Percentiles rank a stretch among this genome's conserved stretches.
Conservation (phyloP, 352 stramenopile genomes). For the Globisporangium abappressorium region DNA sequence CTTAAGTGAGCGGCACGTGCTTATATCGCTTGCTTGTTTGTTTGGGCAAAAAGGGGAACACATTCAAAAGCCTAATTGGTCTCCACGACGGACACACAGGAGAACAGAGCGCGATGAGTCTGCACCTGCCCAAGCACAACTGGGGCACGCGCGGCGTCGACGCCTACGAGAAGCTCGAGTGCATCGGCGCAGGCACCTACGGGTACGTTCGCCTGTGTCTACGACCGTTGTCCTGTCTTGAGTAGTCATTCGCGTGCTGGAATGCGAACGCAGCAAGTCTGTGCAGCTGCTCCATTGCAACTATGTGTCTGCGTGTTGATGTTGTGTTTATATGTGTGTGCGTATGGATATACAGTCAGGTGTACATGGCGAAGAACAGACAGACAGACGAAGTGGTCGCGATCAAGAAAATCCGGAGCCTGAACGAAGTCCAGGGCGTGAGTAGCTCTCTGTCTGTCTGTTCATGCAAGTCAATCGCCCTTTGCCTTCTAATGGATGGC, state of each 20-base stretch:
- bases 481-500: no score
- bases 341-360: conserved; percentile 42
- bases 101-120: conserved; percentile 47
- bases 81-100: neutral
- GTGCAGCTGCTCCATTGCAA: neutral
- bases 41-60: neutral
- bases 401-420: conserved; percentile 90
- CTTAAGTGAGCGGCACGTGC: conserved; percentile 1
- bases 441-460: conserved; percentile 16
- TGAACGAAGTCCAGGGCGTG: conserved; percentile 89
- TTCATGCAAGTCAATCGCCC: no score
- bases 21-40: no score
- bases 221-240: neutral
- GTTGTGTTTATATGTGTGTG: neutral
- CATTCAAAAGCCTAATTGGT: neutral
- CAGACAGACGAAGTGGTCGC: conserved; percentile 79
- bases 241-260: neutral
- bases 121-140: conserved; percentile 81
- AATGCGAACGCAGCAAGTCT: neutral
- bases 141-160: conserved; percentile 83
- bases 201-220: conserved; percentile 35
- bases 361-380: conserved; percentile 89
- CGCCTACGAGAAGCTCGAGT: conserved; percentile 88
- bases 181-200: conserved; percentile 88
- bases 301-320: neutral